Conservation (phyloP, 2,329 filamentous ascomycete species). For the Trichoderma citrinoviride region DNA sequence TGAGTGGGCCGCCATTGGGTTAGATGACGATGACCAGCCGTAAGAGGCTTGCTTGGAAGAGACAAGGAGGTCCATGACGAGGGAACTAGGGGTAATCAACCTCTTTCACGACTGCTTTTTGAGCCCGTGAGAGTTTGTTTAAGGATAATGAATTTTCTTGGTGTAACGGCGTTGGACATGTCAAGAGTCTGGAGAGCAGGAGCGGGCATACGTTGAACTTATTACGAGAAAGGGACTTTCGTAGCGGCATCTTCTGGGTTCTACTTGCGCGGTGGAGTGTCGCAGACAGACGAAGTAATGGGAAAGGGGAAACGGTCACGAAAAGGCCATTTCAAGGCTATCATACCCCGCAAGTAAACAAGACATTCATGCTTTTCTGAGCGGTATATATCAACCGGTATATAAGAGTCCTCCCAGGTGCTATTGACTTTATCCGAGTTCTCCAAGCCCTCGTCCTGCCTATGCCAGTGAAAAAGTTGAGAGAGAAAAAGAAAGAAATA, state of each 20-base stretch:
- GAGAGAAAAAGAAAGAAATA: neutral
- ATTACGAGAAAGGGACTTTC: neutral
- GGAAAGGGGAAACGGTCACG: neutral
- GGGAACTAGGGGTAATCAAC: too few relatives aligned
- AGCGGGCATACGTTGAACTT: neutral
- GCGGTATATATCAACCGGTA: neutral
- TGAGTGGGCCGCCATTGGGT: constrained; percentile 58
- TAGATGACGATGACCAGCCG: constrained; percentile 51
- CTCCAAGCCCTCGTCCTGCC: neutral
- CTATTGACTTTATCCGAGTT: neutral
- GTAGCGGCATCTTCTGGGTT: neutral
- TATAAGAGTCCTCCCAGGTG: neutral
- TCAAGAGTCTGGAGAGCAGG: neutral
- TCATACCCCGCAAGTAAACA: neutral
- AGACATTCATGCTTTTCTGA: neutral
- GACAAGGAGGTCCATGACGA: neutral
- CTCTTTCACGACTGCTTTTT: neutral
- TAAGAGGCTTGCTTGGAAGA: neutral
- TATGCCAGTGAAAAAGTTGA: neutral
- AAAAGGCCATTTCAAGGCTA: neutral
- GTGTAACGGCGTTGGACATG: constrained; percentile 20
- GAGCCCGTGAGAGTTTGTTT: neutral
- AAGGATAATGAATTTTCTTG: neutral
- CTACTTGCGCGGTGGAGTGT: too few relatives aligned
- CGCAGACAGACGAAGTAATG: neutral